Percentiles rank a stretch among this genome's conserved stretches.
Evolutionary conservation across 2,329 filamentous ascomycete species (phyloP).

Genomic region (Exophiala lecanii-corni): DNA sequence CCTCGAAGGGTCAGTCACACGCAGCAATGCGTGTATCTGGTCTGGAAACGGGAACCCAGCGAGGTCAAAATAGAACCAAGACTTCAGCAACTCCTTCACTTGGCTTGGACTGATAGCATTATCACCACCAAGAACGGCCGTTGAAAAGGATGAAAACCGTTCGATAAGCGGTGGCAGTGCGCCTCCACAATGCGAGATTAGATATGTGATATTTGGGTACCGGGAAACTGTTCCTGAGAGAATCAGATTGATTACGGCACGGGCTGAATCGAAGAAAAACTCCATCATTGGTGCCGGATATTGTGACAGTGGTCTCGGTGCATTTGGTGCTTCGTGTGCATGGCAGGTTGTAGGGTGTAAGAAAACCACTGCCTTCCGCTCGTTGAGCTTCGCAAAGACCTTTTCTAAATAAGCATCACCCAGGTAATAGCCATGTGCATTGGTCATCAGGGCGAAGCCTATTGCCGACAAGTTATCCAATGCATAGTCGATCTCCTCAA

Average conservation of each 20-base stretch:
- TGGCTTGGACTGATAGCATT: background rate
- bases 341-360: slow-evolving; percentile 46
- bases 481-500: slow-evolving; percentile 45
- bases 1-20: slow-evolving; percentile 38
- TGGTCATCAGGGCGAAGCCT: slow-evolving; percentile 49
- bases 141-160: slow-evolving; percentile 14
- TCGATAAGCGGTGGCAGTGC: slow-evolving; percentile 32
- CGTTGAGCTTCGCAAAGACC: slow-evolving; percentile 46
- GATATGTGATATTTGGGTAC: slow-evolving; percentile 43
- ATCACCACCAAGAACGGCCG: background rate
- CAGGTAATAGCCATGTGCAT: slow-evolving; percentile 49
- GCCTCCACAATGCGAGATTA: slow-evolving; percentile 47
- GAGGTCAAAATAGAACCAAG: slow-evolving; percentile 18
- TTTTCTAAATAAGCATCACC: slow-evolving; percentile 42
- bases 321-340: background rate
- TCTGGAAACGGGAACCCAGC: slow-evolving; percentile 19
- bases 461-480: slow-evolving; percentile 39
- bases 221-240: slow-evolving; percentile 41
- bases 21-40: slow-evolving; percentile 39
- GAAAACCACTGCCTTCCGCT: slow-evolving; percentile 45
- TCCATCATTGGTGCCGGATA: slow-evolving; percentile 15
- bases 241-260: slow-evolving; percentile 45
- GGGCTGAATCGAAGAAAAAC: slow-evolving; percentile 51
- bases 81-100: slow-evolving; percentile 11
- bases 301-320: slow-evolving; percentile 5